phyloP scores from a whole-genome alignment of 2,329 filamentous ascomycete genomes.

The Proliferodiscus dingleyae region DNA sequence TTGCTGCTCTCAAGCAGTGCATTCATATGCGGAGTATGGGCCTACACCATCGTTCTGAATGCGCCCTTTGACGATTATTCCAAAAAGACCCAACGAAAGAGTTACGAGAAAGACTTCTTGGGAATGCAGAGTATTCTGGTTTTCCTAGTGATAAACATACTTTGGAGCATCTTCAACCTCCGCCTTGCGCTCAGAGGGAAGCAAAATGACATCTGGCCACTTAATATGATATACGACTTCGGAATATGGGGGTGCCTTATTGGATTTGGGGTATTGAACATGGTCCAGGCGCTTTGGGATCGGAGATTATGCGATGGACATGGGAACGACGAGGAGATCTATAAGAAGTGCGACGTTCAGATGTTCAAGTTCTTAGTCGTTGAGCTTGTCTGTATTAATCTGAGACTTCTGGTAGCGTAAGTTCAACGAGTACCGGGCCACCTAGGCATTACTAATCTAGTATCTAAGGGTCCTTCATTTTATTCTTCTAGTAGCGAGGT shows the following conservation, averaged over 20 bases:
- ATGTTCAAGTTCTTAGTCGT: slow-evolving; percentile 14
- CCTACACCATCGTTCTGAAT: slow-evolving; percentile 5
- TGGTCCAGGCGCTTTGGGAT: slow-evolving; percentile 13
- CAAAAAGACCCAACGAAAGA: slow-evolving; percentile 3
- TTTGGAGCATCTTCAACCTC: slow-evolving; percentile 9
- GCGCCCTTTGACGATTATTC: slow-evolving; percentile 8
- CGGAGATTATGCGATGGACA: slow-evolving; percentile 11
- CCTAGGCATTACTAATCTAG: background rate
- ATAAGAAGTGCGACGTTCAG: slow-evolving; percentile 12
- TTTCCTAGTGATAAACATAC: slow-evolving; percentile 7
- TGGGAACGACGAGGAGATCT: slow-evolving; percentile 6
- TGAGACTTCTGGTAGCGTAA: slow-evolving; percentile 14
- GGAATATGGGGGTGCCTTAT: slow-evolving; percentile 9
- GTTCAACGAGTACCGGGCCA: background rate
- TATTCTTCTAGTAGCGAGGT: slow-evolving; percentile 11
- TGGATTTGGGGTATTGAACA: slow-evolving; percentile 14
- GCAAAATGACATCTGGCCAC: slow-evolving; percentile 2
- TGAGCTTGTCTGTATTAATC: slow-evolving; percentile 12
- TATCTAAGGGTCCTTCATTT: slow-evolving; percentile 12
- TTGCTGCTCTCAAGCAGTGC: slow-evolving; percentile 5
- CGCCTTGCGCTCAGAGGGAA: slow-evolving; percentile 4
- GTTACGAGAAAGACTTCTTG: slow-evolving; percentile 12
- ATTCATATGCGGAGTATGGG: slow-evolving; percentile 1
- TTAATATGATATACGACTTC: slow-evolving; percentile 15
- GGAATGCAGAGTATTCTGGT: slow-evolving; percentile 13